phyloP scores from a whole-genome alignment of 805 yeast species.

The Candida qinlingensis region DNA sequence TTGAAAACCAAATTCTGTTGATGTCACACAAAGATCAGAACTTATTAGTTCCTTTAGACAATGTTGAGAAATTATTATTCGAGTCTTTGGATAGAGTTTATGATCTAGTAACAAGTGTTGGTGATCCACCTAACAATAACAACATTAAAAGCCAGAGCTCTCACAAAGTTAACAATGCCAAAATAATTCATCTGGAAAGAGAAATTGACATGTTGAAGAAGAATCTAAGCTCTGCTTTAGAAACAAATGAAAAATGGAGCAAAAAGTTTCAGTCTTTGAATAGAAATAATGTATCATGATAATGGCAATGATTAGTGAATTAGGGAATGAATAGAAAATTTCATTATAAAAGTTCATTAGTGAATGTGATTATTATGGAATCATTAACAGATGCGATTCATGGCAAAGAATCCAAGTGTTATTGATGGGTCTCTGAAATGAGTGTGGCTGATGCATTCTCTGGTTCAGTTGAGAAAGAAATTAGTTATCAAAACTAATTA shows the following conservation, averaged over 20 bases:
- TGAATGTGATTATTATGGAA: no score
- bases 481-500: no score
- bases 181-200: slow-evolving; percentile 8
- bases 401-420: no score
- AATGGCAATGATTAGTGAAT: background rate
- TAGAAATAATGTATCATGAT: background rate
- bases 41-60: background rate
- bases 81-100: slow-evolving; percentile 15
- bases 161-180: background rate
- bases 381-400: no score
- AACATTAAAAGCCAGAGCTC: no score
- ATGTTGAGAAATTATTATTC: slow-evolving; percentile 6
- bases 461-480: no score
- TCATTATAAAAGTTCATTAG: no score
- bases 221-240: slow-evolving; percentile 20
- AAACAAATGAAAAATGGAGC: slow-evolving; percentile 25
- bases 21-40: background rate
- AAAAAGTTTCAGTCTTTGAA: slow-evolving; percentile 9
- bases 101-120: slow-evolving; percentile 8
- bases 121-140: no score
- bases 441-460: no score
- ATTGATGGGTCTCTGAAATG: no score
- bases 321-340: background rate
- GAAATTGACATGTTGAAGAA: slow-evolving; percentile 12
- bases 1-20: slow-evolving; percentile 3